Conservation (phyloP, 495 filamentous ascomycete genomes). For the Penicillium paradoxum region DNA sequence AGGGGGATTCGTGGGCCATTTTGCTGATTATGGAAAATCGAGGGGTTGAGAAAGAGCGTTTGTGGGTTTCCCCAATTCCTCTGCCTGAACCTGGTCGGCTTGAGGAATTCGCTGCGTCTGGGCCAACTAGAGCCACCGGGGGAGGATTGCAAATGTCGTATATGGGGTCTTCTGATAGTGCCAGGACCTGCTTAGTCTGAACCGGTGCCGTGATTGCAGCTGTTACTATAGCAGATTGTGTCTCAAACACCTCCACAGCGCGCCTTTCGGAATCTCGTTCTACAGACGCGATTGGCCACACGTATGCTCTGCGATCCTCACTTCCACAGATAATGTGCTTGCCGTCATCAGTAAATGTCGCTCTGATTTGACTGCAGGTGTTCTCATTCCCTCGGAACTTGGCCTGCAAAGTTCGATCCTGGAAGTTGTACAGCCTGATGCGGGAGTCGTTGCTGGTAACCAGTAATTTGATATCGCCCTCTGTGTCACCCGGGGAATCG, state of each 20-base stretch:
- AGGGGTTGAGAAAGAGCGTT: constrained; percentile 16
- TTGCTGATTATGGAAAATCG: constrained; percentile 45
- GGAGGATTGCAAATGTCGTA: constrained; percentile 97
- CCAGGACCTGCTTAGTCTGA: constrained; percentile 69
- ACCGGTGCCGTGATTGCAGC: constrained; percentile 79
- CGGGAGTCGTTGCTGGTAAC: constrained; percentile 95
- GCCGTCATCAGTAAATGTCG: constrained; percentile 81
- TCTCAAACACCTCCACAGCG: constrained; percentile 82
- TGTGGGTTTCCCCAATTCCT: constrained; percentile 17
- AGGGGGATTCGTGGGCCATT: constrained; percentile 56
- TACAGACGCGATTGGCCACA: constrained; percentile 67
- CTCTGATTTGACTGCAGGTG: constrained; percentile 84
- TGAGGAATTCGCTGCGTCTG: constrained; percentile 51
- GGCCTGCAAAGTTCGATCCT: constrained; percentile 74
- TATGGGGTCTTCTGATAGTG: constrained; percentile 80
- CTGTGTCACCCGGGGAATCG: constrained; percentile 53
- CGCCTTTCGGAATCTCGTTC: constrained; percentile 73
- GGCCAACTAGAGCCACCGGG: constrained; percentile 74
- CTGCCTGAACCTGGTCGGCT: constrained; percentile 19
- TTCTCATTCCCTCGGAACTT: constrained; percentile 95
- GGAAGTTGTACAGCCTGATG: constrained; percentile 83
- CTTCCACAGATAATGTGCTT: constrained; percentile 89
- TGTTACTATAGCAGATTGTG: constrained; percentile 84
- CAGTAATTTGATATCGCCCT: constrained; percentile 75
- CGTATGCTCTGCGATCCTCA: constrained; percentile 82